These are phyloP conservation scores for Lichtheimia corymbifera DNA, from an alignment of 371 early-diverging fungal genomes.

Conservation along the genomic window DNA sequence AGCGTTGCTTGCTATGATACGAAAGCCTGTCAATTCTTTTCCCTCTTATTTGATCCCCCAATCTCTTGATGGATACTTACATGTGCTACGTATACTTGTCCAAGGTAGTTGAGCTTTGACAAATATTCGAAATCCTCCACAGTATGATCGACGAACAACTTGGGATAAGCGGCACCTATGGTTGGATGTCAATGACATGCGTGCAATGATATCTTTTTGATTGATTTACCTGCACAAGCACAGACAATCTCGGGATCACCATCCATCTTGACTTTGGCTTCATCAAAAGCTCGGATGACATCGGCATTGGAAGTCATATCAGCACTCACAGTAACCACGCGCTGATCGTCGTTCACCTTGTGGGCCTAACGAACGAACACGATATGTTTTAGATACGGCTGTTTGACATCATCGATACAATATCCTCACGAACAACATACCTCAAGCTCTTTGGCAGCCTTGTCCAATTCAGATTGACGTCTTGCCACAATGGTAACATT, in stretches of 20 bases:
- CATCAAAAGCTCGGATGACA: constrained; percentile 59
- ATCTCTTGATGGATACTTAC: constrained; percentile 29
- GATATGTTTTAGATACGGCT: background rate
- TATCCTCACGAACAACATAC: background rate
- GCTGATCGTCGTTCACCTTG: constrained; percentile 32
- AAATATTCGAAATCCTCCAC: constrained; percentile 60
- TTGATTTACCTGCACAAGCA: constrained; percentile 73
- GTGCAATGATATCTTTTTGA: too few relatives aligned
- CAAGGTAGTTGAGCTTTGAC: constrained; percentile 81
- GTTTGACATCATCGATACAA: background rate
- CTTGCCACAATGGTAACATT: constrained; percentile 88
- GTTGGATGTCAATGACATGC: too few relatives aligned
- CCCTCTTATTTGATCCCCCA: too few relatives aligned
- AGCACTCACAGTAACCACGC: constrained; percentile 51
- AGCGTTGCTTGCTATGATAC: constrained; percentile 69
- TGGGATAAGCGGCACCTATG: constrained; percentile 64
- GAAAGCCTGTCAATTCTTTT: background rate
- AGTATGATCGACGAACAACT: constrained; percentile 70
- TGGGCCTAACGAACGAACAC: background rate
- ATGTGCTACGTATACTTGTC: constrained; percentile 72
- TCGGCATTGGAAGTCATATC: constrained; percentile 63
- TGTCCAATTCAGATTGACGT: constrained; percentile 54
- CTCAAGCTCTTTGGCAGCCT: constrained; percentile 57
- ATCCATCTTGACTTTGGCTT: constrained; percentile 60
- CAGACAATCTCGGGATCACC: constrained; percentile 74